phyloP scores from a whole-genome alignment of 2,329 filamentous ascomycete species.

The Colletotrichum sp. region DNA sequence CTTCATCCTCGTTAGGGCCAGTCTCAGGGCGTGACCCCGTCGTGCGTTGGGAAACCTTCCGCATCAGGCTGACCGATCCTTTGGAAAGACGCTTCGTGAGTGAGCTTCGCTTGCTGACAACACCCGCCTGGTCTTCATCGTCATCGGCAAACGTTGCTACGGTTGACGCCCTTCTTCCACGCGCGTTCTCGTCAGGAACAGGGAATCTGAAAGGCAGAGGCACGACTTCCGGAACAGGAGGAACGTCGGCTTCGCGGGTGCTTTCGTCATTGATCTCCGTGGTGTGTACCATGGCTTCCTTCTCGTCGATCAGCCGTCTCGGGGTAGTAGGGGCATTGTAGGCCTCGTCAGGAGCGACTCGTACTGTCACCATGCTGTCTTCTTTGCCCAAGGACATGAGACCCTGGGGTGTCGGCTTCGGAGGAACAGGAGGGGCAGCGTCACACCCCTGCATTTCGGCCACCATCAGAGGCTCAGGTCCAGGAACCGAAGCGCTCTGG shows the following conservation, averaged over 20 bases:
- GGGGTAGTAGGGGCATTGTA: slow-evolving; percentile 28
- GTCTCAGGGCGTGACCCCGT: slow-evolving; percentile 17
- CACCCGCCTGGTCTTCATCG: slow-evolving; percentile 42
- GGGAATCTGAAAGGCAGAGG: slow-evolving; percentile 72
- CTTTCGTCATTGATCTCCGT: not conserved
- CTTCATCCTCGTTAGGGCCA: slow-evolving; percentile 45
- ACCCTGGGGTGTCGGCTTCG: slow-evolving; percentile 35
- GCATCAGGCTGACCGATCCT: slow-evolving; percentile 44
- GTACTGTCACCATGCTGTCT: slow-evolving; percentile 55
- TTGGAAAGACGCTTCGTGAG: slow-evolving; percentile 55
- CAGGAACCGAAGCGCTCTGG: slow-evolving; percentile 24
- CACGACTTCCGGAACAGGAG: slow-evolving; percentile 59
- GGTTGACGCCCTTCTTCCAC: slow-evolving; percentile 61
- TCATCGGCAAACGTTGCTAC: slow-evolving; percentile 74
- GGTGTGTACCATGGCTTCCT: not conserved
- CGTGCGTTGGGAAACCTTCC: slow-evolving; percentile 38
- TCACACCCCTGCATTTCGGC: slow-evolving; percentile 47
- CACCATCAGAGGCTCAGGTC: slow-evolving; percentile 36
- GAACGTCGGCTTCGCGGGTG: slow-evolving; percentile 25
- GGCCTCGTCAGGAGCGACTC: slow-evolving; percentile 55
- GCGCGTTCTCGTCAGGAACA: slow-evolving; percentile 39
- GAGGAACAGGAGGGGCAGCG: slow-evolving; percentile 23
- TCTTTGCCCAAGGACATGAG: slow-evolving; percentile 47
- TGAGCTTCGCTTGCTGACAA: slow-evolving; percentile 37
- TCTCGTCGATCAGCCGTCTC: not conserved